A percentile compares a stretch with the other conserved stretches of the same genome.
Conservation (phyloP, 2,329 filamentous ascomycete genomes). For the Stachybotrys chartarum region DNA sequence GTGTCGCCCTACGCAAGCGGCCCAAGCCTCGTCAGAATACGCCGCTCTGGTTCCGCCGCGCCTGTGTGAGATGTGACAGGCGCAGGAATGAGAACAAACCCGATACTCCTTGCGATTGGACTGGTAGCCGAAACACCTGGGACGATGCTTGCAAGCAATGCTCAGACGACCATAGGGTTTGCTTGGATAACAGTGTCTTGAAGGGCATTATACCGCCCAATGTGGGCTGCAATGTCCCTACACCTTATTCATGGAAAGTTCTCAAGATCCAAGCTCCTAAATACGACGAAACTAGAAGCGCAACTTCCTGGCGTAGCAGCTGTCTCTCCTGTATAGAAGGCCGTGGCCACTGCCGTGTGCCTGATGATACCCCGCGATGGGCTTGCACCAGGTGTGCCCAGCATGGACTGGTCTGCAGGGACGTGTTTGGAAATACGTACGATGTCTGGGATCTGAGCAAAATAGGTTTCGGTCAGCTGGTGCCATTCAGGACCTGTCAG, state of each 20-base stretch:
- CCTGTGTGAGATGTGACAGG: slow-evolving; percentile 14
- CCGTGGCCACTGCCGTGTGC: slow-evolving; percentile 11
- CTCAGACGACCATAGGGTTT: neutral
- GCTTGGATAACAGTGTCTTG: neutral
- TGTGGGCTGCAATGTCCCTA: neutral
- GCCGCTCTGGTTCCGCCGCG: slow-evolving; percentile 13
- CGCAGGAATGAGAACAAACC: slow-evolving; percentile 2
- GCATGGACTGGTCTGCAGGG: slow-evolving; percentile 21
- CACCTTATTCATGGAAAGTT: neutral
- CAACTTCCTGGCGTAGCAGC: slow-evolving; percentile 6
- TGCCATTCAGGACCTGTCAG: slow-evolving; percentile 16
- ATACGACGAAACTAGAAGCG: neutral
- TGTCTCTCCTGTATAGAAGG: slow-evolving; percentile 9
- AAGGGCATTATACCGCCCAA: neutral
- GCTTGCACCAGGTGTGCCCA: slow-evolving; percentile 20
- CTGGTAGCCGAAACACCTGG: slow-evolving; percentile 11
- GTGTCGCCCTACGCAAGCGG: neutral
- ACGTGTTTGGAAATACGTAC: neutral
- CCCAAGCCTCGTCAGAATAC: slow-evolving; percentile 10
- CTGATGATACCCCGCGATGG: slow-evolving; percentile 4
- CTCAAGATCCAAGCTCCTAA: neutral
- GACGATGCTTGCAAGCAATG: slow-evolving; percentile 2
- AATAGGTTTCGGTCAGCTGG: slow-evolving; percentile 21
- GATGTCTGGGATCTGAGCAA: slow-evolving; percentile 18
- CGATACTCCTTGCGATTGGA: slow-evolving; percentile 12